Percentiles rank a stretch among this genome's conserved stretches.
phyloP scores from a whole-genome alignment of 2,329 filamentous ascomycete species.

The Hypoxylon sp. region DNA sequence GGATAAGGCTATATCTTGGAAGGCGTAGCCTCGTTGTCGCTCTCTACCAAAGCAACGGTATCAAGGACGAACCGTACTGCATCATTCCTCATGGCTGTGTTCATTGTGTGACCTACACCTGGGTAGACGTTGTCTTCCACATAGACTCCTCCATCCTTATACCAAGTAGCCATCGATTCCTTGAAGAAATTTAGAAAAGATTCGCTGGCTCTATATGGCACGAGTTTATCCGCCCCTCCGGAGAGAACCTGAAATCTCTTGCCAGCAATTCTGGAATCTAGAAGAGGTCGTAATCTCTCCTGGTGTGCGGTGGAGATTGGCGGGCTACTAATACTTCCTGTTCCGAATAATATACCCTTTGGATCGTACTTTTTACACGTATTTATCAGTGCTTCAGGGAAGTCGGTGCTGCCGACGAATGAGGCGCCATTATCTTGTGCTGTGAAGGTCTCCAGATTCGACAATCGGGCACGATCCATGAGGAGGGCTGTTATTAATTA shows the following conservation, averaged over 20 bases:
- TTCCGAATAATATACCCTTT: slow-evolving; percentile 76
- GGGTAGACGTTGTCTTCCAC: slow-evolving; percentile 76
- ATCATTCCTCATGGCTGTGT: slow-evolving; percentile 73
- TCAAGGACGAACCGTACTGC: slow-evolving; percentile 72
- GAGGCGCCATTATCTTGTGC: slow-evolving; percentile 65
- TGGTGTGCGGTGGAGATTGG: slow-evolving; percentile 54
- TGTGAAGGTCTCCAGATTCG: slow-evolving; percentile 72
- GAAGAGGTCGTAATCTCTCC: slow-evolving; percentile 57
- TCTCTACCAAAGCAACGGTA: slow-evolving; percentile 53
- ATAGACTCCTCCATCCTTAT: slow-evolving; percentile 64
- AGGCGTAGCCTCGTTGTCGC: slow-evolving; percentile 44
- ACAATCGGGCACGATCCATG: slow-evolving; percentile 79
- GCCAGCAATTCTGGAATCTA: slow-evolving; percentile 64
- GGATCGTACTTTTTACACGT: slow-evolving; percentile 78
- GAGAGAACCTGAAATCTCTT: slow-evolving; percentile 75
- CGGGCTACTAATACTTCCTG: slow-evolving; percentile 53
- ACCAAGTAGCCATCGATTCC: slow-evolving; percentile 64
- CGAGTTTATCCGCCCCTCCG: slow-evolving; percentile 76
- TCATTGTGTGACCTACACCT: slow-evolving; percentile 77
- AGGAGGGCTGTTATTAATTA: slow-evolving; percentile 66
- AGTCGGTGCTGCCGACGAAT: slow-evolving; percentile 83
- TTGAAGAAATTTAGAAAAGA: slow-evolving; percentile 73
- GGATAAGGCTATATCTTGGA: slow-evolving; percentile 45
- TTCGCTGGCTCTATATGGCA: slow-evolving; percentile 72
- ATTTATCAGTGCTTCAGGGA: slow-evolving; percentile 75